phyloP scores from a whole-genome alignment of 441 rosid genomes.

The Croton laevigatus region DNA sequence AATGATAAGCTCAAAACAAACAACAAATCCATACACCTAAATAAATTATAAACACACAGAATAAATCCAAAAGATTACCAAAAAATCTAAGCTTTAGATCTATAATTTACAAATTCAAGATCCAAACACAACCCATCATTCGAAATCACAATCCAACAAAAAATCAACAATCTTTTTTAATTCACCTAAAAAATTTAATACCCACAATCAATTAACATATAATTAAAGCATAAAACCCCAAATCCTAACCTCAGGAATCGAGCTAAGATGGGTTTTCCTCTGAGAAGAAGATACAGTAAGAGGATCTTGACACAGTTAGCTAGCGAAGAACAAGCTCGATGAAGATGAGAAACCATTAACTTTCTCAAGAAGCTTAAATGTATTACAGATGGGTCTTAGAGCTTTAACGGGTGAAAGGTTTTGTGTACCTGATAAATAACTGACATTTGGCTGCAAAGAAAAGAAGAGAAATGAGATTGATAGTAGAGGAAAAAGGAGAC shows the following conservation, averaged over 20 bases:
- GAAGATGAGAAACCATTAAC: conserved; percentile 33
- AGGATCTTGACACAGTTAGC: conserved; percentile 37
- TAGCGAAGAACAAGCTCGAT: conserved; percentile 36
- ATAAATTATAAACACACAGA: too few species aligned
- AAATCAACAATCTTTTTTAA: too few species aligned
- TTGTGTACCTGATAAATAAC: conserved; percentile 41
- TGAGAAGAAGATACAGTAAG: conserved; percentile 26
- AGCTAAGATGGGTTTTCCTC: conserved; percentile 30
- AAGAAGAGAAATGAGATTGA: neutral
- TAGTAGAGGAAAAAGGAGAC: neutral
- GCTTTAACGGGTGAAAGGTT: conserved; percentile 33
- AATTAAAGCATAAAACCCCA: neutral
- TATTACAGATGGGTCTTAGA: conserved; percentile 23
- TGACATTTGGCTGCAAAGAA: conserved; percentile 48
- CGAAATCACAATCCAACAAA: too few species aligned
- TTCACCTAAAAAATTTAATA: neutral
- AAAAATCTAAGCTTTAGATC: too few species aligned
- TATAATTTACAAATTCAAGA: too few species aligned
- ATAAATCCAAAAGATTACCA: too few species aligned
- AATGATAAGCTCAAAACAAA: too few species aligned
- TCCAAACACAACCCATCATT: too few species aligned
- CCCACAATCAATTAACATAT: neutral
- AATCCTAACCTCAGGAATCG: conserved; percentile 65
- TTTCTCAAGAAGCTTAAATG: conserved; percentile 27
- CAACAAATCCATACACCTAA: too few species aligned